Base-by-base conservation (phyloP, 805 yeast genomes). In the Komagataella ulmi region DNA sequence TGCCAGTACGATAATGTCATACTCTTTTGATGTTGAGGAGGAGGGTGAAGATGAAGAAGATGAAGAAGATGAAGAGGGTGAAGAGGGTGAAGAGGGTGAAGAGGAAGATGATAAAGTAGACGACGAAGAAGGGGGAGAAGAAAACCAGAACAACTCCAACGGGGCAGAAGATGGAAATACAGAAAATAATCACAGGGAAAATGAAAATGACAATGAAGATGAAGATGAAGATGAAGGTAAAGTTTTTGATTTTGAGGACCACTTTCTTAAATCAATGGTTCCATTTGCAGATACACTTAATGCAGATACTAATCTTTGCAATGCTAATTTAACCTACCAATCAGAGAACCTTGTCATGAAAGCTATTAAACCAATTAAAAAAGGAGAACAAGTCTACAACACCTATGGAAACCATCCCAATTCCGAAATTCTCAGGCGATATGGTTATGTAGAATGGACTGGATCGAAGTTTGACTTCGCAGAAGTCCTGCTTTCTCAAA, bases 211-310 rank as follows among this genome's bases (percentile, higher is more conserved):
- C 2, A 62, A 57, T 0, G 64, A 56, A 1, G 64, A 61, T 7
- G 65, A n/a, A n/a, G 64, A 59, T 7, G 65, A 59, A 1, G 59
- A 57, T 6, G 63, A 56, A 12, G 55, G 50, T 5, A 51, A 50
- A 6, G 57, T 55, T n/a, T 61, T 56, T 2, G 55, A 55, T 7
- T 17, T 7, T 10, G 45, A 53, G 19, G 58, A 58, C 0, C 63
- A 53, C 6, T 57, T 53, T 6, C 68, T 75, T 56, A 90, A 90
- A 62, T 83, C 95, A 0, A 84, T 93, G 96, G 88, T 90, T 3
- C 96, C 98, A 0, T 69, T 89, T 48, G 98, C 98, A 0, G 99
- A 91, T 62, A 81, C 88, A 19, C 68, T 93, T 54, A 91, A 93
- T 61, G 88, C 97, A 1, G 93, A 90, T 61, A 85, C 96, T 1